These are phyloP conservation scores for Ottelia alismoides DNA, from an alignment of 106 monocot genomes.

Conservation along the genomic window DNA sequence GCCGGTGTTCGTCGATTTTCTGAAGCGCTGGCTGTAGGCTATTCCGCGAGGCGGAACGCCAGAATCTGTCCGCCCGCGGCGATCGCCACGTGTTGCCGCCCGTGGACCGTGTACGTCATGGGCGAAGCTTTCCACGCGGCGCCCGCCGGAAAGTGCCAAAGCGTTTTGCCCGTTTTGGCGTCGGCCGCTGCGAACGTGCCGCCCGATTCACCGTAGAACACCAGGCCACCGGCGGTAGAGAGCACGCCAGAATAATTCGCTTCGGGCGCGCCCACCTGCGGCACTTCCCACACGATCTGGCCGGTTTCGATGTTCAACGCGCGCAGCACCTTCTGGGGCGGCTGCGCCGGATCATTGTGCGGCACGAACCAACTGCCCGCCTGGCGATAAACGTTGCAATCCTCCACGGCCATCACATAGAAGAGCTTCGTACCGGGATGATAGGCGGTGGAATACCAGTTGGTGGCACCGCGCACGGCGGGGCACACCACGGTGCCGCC, in stretches of 20 bases:
- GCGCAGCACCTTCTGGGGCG: not conserved
- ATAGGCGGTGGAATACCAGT: not conserved
- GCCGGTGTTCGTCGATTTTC: too few relatives aligned
- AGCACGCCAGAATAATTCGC: not conserved
- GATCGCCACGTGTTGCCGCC: not conserved
- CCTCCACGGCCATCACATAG: not conserved
- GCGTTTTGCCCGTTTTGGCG: not conserved
- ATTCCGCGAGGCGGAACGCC: not conserved
- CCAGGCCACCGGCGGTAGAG: not conserved
- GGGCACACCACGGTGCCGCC: not conserved
- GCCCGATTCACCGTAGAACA: not conserved
- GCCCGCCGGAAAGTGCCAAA: not conserved
- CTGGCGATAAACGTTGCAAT: not conserved
- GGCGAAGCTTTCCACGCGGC: not conserved
- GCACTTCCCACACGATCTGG: not conserved
- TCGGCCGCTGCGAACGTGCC: not conserved
- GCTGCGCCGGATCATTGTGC: not conserved
- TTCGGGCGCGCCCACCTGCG: not conserved
- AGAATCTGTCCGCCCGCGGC: not conserved
- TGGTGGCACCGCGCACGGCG: not conserved
- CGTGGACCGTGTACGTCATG: not conserved
- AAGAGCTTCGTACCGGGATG: not conserved
- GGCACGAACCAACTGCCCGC: too few relatives aligned
- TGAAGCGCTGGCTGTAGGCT: too few relatives aligned
- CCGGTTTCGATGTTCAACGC: not conserved